Evolutionary conservation across 2,329 filamentous ascomycete genomes (phyloP).

Genomic region (Alternaria atra): DNA sequence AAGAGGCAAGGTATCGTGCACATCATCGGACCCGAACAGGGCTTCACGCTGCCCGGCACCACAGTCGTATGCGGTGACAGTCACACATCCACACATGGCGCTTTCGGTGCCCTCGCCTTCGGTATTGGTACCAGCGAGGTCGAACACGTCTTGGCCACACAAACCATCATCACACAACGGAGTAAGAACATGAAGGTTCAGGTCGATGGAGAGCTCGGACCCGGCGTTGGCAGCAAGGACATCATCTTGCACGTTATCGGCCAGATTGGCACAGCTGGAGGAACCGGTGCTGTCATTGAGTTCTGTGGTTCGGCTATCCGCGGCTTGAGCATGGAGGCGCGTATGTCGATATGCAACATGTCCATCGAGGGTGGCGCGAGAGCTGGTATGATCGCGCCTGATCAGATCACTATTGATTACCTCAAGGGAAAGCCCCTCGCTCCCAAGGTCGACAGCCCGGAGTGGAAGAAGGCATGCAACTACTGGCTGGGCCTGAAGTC

Average conservation of each 20-base stretch:
- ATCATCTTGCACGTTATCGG: constrained; percentile 93
- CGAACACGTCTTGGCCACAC: constrained; percentile 96
- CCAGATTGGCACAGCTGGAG: constrained; percentile 91
- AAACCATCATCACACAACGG: constrained; percentile 91
- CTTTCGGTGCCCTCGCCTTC: constrained; percentile 92
- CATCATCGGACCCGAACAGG: constrained; percentile 97
- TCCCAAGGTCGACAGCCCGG: constrained; percentile 80
- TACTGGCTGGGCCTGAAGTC: constrained; percentile 91
- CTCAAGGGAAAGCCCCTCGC: constrained; percentile 90
- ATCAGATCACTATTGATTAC: constrained; percentile 93
- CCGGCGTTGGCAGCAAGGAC: constrained; percentile 96
- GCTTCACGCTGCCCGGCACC: constrained; percentile 95
- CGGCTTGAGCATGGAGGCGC: constrained; percentile 89
- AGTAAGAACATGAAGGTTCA: constrained; percentile 99
- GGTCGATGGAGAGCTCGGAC: constrained; percentile 87
- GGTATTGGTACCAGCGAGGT: constrained; percentile 98
- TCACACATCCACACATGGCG: constrained; percentile 97
- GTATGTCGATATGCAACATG: constrained; percentile 99
- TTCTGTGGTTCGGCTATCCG: constrained; percentile 96
- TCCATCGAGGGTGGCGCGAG: constrained; percentile 95
- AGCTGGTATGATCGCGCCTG: constrained; percentile 96
- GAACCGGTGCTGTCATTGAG: constrained; percentile 94
- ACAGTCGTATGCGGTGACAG: constrained; percentile 98
- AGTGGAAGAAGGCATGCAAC: constrained; percentile 87
- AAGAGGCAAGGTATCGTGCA: constrained; percentile 98